Evolutionary conservation across 371 early-diverging fungal species (phyloP), one percentile per base, ranked within the genome.

Genomic region (Synchytrium microbalum): DNA sequence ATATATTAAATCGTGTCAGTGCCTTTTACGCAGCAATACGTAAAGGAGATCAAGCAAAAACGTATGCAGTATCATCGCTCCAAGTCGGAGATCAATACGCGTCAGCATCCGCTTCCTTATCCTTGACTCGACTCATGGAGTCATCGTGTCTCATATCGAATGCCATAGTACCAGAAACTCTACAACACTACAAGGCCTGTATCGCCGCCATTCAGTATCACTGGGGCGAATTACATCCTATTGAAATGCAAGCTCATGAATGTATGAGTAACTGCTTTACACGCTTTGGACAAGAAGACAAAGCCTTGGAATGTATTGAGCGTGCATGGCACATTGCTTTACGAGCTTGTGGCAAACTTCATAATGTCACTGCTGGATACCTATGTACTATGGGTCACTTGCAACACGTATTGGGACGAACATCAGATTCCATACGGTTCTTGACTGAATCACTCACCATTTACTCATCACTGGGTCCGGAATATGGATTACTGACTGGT

Each of bases 341-440:
- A 5, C 60, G 66, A 25, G 63, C 69, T 32, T 59, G 76, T n/a
- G 79, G 79, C 13, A 76, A 75, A 65, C 70, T 66, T 29, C 79
- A 79, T 55, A 38, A 61, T 1, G 63, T 71, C 5, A 79, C 79
- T 25, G 79, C 75, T 3, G 79, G 71, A 2, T 79, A 79, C 64
- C 55, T 74, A 24, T 67, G 70, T 10, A 70, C 70, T 65, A 72
- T 77, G 46, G 10, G 64, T 38, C 60, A 23, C 30, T 59, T 28
- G 27, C 60, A 38, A n/a, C n/a, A 66, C 28, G 32, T 54, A 0
- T 24, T 73, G 23, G 32, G 63, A 13, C 60, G 68, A 28, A 70
- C 71, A 5, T 74, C 72, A 24, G 66, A 69, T 24, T 69, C 79
- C 14, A 64, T 74, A 3, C 25, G 64, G 13, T 57, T 60, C 10